Conservation (phyloP, 2,329 filamentous ascomycete species). For the Aspergillus candidus region DNA sequence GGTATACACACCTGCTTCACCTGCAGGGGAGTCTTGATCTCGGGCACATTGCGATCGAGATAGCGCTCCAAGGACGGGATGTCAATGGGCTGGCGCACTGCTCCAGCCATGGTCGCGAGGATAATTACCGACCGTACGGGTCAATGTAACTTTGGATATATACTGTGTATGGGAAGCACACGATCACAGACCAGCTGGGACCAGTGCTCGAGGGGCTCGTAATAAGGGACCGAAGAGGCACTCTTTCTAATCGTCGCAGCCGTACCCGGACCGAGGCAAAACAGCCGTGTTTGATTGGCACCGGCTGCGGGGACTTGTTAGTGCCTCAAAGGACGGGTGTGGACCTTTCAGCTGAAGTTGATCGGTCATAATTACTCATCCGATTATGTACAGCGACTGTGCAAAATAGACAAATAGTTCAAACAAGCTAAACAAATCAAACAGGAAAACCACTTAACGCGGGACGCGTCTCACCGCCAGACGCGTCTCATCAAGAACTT, state of each 20-base stretch:
- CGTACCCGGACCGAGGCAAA: slow-evolving; percentile 5
- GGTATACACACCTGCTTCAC: slow-evolving; percentile 69
- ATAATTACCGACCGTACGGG: neutral
- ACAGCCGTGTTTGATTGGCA: slow-evolving; percentile 1
- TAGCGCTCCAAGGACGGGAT: slow-evolving; percentile 71
- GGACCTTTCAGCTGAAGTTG: too few relatives aligned
- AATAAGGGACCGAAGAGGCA: neutral
- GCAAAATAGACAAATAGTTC: slow-evolving; percentile 4
- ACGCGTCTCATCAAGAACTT: slow-evolving; percentile 11
- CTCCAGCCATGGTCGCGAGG: slow-evolving; percentile 63
- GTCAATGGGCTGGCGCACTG: slow-evolving; percentile 86
- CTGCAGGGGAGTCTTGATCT: slow-evolving; percentile 74
- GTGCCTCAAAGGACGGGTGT: too few relatives aligned
- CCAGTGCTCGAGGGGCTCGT: too few relatives aligned
- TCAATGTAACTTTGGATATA: neutral
- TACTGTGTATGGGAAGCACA: too few relatives aligned
- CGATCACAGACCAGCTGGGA: too few relatives aligned
- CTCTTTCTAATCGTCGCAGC: neutral
- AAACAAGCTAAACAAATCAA: slow-evolving; percentile 12
- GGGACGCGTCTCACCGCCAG: slow-evolving; percentile 19
- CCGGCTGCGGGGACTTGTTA: slow-evolving; percentile 2
- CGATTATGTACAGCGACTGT: neutral
- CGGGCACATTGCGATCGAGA: slow-evolving; percentile 69
- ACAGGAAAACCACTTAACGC: slow-evolving; percentile 18
- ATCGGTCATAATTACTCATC: neutral